Conservation (phyloP, 306 rosid genomes). For the Cotoneaster glaucophyllus region DNA sequence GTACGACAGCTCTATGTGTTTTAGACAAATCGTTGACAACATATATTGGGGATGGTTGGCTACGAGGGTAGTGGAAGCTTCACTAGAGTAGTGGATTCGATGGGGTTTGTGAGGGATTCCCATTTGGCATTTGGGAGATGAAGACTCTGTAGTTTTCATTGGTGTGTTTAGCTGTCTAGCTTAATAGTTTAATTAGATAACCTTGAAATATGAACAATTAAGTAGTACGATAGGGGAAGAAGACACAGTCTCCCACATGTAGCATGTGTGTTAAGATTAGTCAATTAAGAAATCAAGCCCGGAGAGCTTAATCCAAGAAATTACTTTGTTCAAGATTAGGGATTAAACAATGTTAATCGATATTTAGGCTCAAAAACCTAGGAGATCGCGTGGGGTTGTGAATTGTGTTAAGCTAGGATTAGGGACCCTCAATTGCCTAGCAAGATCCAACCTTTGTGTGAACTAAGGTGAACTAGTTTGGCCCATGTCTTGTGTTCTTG, state of each 20-base stretch:
- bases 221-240: slow-evolving; percentile 26
- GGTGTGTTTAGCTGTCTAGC: slow-evolving; percentile 5
- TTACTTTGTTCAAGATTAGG: slow-evolving; percentile 21
- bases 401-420: slow-evolving; percentile 19
- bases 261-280: slow-evolving; percentile 47
- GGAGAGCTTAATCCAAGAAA: slow-evolving; percentile 30
- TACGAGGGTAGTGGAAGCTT: slow-evolving; percentile 37
- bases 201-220: slow-evolving; percentile 35
- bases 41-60: slow-evolving; percentile 18
- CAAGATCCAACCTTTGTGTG: slow-evolving; percentile 44
- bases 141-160: not conserved
- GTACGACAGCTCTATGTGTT: slow-evolving; percentile 22
- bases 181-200: slow-evolving; percentile 16
- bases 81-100: slow-evolving; percentile 26
- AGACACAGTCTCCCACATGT: slow-evolving; percentile 54
- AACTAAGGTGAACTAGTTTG: not conserved
- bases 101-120: slow-evolving; percentile 17
- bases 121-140: slow-evolving; percentile 15
- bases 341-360: not conserved
- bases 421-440: slow-evolving; percentile 34
- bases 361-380: slow-evolving; percentile 4
- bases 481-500: not conserved
- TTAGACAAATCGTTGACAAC: slow-evolving; percentile 26
- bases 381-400: slow-evolving; percentile 24
- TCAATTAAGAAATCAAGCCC: slow-evolving; percentile 29